Evolutionary conservation across 495 filamentous ascomycete species (phyloP), one percentile per base, ranked within the genome.

Genomic region (Poronia punctata): DNA sequence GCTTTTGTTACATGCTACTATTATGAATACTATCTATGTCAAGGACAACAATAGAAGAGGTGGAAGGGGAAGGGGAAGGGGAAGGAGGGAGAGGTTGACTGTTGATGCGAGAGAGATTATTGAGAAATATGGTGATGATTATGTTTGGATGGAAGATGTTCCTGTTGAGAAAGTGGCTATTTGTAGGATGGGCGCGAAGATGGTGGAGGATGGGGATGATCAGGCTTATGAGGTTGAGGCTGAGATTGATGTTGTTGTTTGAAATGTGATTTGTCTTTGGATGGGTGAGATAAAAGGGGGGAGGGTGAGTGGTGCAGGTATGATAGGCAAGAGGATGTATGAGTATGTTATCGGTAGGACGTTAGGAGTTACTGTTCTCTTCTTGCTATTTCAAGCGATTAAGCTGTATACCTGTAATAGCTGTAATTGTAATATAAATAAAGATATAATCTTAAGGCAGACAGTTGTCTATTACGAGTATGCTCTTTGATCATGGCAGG

Each of bases 21-120:
- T 96, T 4, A 62, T 92, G 15, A 95, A 96, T 59, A 95, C 88
- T 6, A 76, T 88, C 21, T 95, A 95, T 57, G 77, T 82, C 23
- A 74, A 68, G 45, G 65, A 59, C 1, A n/a, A n/a, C n/a, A n/a
- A n/a, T n/a, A n/a, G 29, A 7, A 19, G 9, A 25, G 12, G 11
- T 18, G 41, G 27, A 45, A 65, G 61, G 17, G 64, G 50, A 54
- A 60, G 47, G 46, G 65, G 27, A 50, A 60, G 32, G 45, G 52
- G 22, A 43, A 45, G 19, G 32, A 46, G 45, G 23, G 66, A 52
- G 41, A 68, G 45, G 56, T 45, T 62, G 49, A 70, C 59, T 22
- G 59, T 84, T 43, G 72, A 83, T 56, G 75, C 74, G 3, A 59
- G 50, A 24, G 67, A 54, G 5, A 53, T 80, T 12, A 27, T 81